Evolutionary conservation across 2,329 filamentous ascomycete genomes (phyloP), one percentile per base, ranked within the genome.

Genomic region (Aschersonia sp.): DNA sequence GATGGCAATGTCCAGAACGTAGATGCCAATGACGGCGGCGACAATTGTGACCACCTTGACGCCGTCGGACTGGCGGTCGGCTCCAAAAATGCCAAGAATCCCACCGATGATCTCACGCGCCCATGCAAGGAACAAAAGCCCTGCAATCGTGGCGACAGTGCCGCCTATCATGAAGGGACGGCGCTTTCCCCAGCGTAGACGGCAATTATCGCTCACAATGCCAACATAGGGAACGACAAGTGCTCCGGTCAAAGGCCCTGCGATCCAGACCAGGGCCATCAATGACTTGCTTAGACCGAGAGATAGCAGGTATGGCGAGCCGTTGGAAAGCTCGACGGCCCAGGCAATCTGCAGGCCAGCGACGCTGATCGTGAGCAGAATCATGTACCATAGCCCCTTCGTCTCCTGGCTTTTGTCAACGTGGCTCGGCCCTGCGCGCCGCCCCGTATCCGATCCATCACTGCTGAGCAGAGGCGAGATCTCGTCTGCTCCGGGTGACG

Each of bases 271-370:
- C 53, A 89, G 72, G 14, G 86, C 85, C 71, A 90, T 83, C 42
- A 89, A 67, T 39, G 85, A 83, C 68, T 90, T 89, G 72, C 81
- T 87, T 64, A 92, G 73, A 9, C 86, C 86, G 32, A 92, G 75
- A 1, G 85, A 88, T 41, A 90, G 69, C 41, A 92, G 69, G 59
- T 85, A 92, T 5, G 86, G 85, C 47, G 90, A 95, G 56, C 89
- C 89, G 68, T 94, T 90, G 47, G 88, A 94, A 42, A 95, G 73
- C 64, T 97, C 90, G 42, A 95, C 88, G 1, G 89, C 89, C 90
- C 90, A 97, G 31, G 90, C 88, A 55, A 97, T 85, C 67, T 97
- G 90, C 52, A 97, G 70, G 30, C 87, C 90, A 51, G 87, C 87
- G 55, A 95, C 85, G 60, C 85, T 81, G 52, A 96, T 72, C 6